These are phyloP conservation scores for Cercophora sp. DNA, from an alignment of 495 filamentous ascomycete species.

Conservation along the genomic window DNA sequence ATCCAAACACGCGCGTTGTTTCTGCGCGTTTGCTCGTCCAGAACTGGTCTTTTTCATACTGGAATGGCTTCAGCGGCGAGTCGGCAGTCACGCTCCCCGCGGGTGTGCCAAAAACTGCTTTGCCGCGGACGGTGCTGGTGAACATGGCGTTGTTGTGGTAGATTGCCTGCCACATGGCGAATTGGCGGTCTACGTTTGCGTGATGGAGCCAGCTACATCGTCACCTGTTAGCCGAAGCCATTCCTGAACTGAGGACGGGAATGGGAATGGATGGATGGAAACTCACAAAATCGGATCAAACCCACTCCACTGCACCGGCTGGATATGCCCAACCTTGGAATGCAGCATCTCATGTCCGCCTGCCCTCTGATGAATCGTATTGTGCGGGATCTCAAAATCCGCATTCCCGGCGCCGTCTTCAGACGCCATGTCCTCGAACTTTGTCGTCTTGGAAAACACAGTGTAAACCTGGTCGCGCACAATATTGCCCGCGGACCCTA, in stretches of 20 bases:
- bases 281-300: constrained; percentile 36
- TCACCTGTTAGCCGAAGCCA: no score
- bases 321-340: constrained; percentile 19
- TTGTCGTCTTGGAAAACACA: neutral
- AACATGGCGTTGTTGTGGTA: constrained; percentile 24
- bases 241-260: no score
- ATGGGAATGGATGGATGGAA: no score
- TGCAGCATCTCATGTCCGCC: constrained; percentile 2
- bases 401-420: neutral
- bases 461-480: constrained; percentile 1
- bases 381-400: constrained; percentile 29
- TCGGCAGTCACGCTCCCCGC: constrained; percentile 26
- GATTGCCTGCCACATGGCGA: constrained; percentile 36
- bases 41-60: constrained; percentile 18
- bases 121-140: constrained; percentile 9
- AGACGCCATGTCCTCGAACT: constrained; percentile 4
- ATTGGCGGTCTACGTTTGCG: constrained; percentile 42
- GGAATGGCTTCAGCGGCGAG: constrained; percentile 39
- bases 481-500: neutral
- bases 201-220: constrained; percentile 35
- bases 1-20: constrained; percentile 31
- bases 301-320: constrained; percentile 19
- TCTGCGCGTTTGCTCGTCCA: constrained; percentile 33
- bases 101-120: constrained; percentile 25
- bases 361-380: constrained; percentile 26